Evolutionary conservation across 768 basidiomycete species (phyloP).

Genomic region (Collybia sp.): DNA sequence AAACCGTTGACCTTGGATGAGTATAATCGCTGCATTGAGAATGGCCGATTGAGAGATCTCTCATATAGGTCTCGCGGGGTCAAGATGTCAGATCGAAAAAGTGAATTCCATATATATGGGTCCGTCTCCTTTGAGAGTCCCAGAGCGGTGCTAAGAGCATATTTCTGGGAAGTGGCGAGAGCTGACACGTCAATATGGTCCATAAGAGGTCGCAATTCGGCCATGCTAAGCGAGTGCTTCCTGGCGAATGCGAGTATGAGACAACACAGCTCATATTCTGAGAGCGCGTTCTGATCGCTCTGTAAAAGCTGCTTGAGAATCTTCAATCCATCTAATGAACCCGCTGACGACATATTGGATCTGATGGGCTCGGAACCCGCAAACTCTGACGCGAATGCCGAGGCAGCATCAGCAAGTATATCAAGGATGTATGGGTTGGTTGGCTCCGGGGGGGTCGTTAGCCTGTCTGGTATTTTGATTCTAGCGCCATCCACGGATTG

Average conservation of each 20-base stretch:
- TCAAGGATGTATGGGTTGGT: slow-evolving; percentile 47
- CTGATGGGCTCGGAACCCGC: slow-evolving; percentile 17
- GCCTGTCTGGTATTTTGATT: slow-evolving; percentile 53
- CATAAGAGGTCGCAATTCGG: slow-evolving; percentile 28
- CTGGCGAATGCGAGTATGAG: slow-evolving; percentile 42
- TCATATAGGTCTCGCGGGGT: slow-evolving; percentile 44
- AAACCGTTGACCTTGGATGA: slow-evolving; percentile 49
- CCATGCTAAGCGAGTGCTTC: slow-evolving; percentile 37
- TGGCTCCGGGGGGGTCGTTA: slow-evolving; percentile 45
- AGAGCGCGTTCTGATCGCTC: slow-evolving; percentile 46
- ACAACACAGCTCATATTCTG: slow-evolving; percentile 59
- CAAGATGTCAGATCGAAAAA: slow-evolving; percentile 58
- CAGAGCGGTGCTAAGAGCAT: slow-evolving; percentile 40
- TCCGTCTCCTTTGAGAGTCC: slow-evolving; percentile 33
- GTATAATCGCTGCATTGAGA: slow-evolving; percentile 57
- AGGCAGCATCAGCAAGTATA: slow-evolving; percentile 40
- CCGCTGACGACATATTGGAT: slow-evolving; percentile 16
- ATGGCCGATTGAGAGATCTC: slow-evolving; percentile 44
- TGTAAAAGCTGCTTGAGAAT: slow-evolving; percentile 43
- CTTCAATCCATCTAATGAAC: slow-evolving; percentile 32
- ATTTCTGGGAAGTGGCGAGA: slow-evolving; percentile 47
- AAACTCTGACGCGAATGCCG: slow-evolving; percentile 41
- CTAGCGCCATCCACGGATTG: slow-evolving; percentile 64
- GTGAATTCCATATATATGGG: slow-evolving; percentile 58
- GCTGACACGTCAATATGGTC: slow-evolving; percentile 54